Evolutionary conservation across 202 grass and related monocot genomes (phyloP).

Genomic region (Setaria italica): DNA sequence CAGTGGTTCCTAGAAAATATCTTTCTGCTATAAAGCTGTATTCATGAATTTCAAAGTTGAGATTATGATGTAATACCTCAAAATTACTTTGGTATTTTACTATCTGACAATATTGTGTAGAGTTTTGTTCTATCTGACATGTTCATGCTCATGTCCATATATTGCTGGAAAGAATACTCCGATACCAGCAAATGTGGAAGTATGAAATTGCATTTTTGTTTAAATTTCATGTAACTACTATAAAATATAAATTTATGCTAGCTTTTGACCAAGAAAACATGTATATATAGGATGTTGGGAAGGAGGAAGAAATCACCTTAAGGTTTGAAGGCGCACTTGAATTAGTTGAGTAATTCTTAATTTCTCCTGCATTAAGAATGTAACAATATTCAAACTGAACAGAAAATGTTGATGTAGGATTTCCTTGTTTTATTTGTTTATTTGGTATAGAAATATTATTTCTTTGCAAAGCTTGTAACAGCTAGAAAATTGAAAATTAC

Average conservation of each 20-base stretch:
- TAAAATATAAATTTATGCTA: constrained; percentile 4
- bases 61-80: not conserved
- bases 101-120: constrained; percentile 18
- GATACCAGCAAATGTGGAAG: constrained; percentile 10
- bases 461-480: constrained; percentile 4
- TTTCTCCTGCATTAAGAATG: constrained; percentile 53
- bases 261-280: constrained; percentile 28
- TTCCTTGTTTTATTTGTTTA: not conserved
- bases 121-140: constrained; percentile 18
- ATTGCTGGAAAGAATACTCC: constrained; percentile 3
- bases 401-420: constrained; percentile 27
- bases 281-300: constrained; percentile 2
- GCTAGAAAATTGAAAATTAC: not conserved
- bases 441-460: not conserved
- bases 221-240: not conserved
- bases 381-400: constrained; percentile 49
- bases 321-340: constrained; percentile 33
- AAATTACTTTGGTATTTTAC: constrained; percentile 30
- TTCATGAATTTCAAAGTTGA: constrained; percentile 1
- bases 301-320: constrained; percentile 49
- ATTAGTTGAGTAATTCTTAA: constrained; percentile 48
- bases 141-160: not conserved
- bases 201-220: not conserved
- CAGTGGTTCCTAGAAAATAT: not conserved
- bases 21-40: not conserved